These are phyloP conservation scores for Mycena kentingensis DNA, from an alignment of 768 basidiomycete species.

Conservation along the genomic window DNA sequence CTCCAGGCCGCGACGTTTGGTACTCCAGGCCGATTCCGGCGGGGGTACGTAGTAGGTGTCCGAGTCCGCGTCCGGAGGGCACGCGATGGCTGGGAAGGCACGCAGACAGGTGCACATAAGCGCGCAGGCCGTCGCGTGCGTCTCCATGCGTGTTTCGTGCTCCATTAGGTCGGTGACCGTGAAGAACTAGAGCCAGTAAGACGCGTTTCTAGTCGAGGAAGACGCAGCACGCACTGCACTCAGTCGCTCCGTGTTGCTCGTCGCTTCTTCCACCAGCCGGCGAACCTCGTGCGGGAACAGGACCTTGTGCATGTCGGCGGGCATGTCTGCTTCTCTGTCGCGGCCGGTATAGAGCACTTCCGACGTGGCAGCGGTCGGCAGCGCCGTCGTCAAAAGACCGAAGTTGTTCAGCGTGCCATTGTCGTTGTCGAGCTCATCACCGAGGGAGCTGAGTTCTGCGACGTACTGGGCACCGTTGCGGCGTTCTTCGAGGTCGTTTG, in stretches of 20 bases:
- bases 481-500: background rate
- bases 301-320: slow-evolving; percentile 10
- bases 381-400: slow-evolving; percentile 1
- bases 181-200: slow-evolving; percentile 15
- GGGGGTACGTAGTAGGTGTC: slow-evolving; percentile 14
- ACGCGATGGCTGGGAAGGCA: slow-evolving; percentile 11
- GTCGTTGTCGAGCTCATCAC: slow-evolving; percentile 6
- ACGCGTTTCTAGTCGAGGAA: background rate
- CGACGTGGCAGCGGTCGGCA: background rate
- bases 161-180: slow-evolving; percentile 12
- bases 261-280: slow-evolving; percentile 14
- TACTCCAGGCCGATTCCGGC: slow-evolving; percentile 18
- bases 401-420: slow-evolving; percentile 8
- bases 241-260: slow-evolving; percentile 15
- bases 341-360: slow-evolving; percentile 6
- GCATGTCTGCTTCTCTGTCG: slow-evolving; percentile 3
- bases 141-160: slow-evolving; percentile 11
- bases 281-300: slow-evolving; percentile 7
- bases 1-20: slow-evolving; percentile 15
- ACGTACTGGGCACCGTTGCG: slow-evolving; percentile 5
- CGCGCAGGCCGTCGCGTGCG: slow-evolving; percentile 15
- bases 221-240: slow-evolving; percentile 10
- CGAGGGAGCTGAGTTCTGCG: slow-evolving; percentile 19
- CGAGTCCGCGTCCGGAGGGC: slow-evolving; percentile 6
- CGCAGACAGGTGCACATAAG: slow-evolving; percentile 15